Percentiles rank a stretch among this genome's conserved stretches.
phyloP scores from a whole-genome alignment of 2,329 filamentous ascomycete species.

The Dendryphion nanum region DNA sequence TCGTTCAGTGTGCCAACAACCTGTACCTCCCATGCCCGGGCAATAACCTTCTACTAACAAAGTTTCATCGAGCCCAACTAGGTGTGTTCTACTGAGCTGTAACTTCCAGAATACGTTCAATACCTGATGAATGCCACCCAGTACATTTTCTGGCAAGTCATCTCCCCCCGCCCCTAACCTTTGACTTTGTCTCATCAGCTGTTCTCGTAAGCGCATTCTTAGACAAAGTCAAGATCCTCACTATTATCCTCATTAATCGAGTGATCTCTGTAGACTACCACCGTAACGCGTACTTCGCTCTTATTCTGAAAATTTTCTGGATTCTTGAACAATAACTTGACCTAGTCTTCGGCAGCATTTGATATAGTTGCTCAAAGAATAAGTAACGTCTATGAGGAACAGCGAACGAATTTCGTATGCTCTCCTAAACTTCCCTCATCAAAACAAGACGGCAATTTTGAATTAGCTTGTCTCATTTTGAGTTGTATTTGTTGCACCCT shows the following conservation, averaged over 20 bases:
- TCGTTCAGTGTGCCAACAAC: constrained; percentile 30
- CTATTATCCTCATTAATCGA: constrained; percentile 15
- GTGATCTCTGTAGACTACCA: constrained; percentile 42
- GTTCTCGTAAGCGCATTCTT: constrained; percentile 13
- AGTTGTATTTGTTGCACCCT: too few relatives aligned
- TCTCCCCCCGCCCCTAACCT: constrained; percentile 28
- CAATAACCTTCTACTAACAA: constrained; percentile 29
- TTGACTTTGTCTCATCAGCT: constrained; percentile 17
- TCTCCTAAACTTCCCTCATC: too few relatives aligned
- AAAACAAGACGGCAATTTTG: too few relatives aligned
- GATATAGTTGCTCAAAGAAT: too few relatives aligned
- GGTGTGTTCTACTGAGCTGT: constrained; percentile 24
- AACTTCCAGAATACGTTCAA: constrained; percentile 35
- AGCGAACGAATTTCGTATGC: too few relatives aligned
- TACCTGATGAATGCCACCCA: constrained; percentile 33
- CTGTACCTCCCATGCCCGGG: constrained; percentile 25
- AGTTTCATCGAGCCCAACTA: constrained; percentile 29
- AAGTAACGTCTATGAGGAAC: too few relatives aligned
- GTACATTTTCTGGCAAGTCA: constrained; percentile 39
- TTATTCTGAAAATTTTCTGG: too few relatives aligned
- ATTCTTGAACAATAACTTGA: too few relatives aligned
- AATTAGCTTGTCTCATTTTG: too few relatives aligned
- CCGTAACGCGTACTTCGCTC: constrained; percentile 34
- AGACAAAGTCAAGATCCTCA: constrained; percentile 34
- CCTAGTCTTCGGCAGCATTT: too few relatives aligned